These are phyloP conservation scores for Diaporthe sp. DNA, from an alignment of 2,329 filamentous ascomycete species.

Conservation along the genomic window DNA sequence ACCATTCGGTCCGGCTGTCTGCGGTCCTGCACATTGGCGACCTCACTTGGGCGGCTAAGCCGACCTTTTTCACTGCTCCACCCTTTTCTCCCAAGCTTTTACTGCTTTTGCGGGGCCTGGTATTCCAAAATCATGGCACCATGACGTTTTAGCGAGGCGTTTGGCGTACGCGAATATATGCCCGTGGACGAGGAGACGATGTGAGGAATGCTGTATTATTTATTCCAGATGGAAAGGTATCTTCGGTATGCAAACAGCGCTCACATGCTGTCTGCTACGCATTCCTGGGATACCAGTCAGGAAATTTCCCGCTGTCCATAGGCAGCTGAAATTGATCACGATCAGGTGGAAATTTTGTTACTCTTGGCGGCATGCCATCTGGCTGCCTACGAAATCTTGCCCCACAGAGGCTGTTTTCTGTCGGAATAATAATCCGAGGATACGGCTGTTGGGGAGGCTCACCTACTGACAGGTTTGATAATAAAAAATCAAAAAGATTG, in stretches of 20 bases:
- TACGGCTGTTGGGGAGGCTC: background rate
- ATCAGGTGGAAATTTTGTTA: background rate
- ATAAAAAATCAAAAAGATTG: background rate
- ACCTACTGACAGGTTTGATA: background rate
- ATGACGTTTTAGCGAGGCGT: constrained; percentile 31
- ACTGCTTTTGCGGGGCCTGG: background rate
- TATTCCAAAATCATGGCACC: background rate
- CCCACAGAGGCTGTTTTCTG: background rate
- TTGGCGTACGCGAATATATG: background rate
- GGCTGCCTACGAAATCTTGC: background rate
- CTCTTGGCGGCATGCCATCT: background rate
- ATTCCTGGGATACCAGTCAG: background rate
- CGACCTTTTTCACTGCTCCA: background rate
- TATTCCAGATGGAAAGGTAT: background rate
- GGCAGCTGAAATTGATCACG: background rate
- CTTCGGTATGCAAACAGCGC: background rate
- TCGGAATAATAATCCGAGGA: background rate
- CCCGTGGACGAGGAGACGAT: background rate
- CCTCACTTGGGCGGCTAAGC: background rate
- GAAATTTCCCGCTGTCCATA: background rate
- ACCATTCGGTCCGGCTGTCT: background rate
- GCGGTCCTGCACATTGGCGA: background rate
- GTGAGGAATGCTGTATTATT: background rate
- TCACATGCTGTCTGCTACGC: background rate
- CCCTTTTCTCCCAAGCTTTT: background rate